phyloP scores from a whole-genome alignment of 306 rosid species.

The Senna siamea region DNA sequence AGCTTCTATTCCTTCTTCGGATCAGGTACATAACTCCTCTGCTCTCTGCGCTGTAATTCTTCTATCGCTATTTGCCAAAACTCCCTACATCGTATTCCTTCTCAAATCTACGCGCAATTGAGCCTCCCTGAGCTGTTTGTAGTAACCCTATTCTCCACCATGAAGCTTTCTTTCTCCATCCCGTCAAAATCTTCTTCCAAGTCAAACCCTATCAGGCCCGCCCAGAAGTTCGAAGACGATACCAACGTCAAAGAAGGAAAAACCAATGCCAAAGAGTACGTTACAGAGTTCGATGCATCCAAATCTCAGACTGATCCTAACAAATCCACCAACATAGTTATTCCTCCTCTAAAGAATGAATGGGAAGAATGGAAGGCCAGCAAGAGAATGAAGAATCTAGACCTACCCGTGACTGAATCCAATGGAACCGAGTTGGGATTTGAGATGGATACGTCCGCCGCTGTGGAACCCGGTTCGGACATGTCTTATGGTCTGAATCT shows the following conservation, averaged over 20 bases:
- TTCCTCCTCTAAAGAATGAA: slow-evolving; percentile 43
- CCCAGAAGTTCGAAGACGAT: slow-evolving; percentile 20
- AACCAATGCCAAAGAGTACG: slow-evolving; percentile 13
- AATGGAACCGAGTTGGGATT: slow-evolving; percentile 42
- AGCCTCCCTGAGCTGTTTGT: not conserved
- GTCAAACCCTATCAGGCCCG: slow-evolving; percentile 39
- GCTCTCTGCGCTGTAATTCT: not conserved
- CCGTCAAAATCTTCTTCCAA: slow-evolving; percentile 47
- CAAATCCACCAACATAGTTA: slow-evolving; percentile 25
- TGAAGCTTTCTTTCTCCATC: slow-evolving; percentile 54
- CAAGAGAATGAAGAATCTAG: slow-evolving; percentile 42
- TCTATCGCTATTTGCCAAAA: not conserved
- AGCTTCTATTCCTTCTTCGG: not conserved
- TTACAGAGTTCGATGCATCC: slow-evolving; percentile 46
- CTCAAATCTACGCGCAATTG: not conserved
- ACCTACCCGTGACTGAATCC: slow-evolving; percentile 20
- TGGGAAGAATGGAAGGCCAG: slow-evolving; percentile 47
- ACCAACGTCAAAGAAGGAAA: not conserved
- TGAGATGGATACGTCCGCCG: slow-evolving; percentile 42
- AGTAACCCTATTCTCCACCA: not conserved
- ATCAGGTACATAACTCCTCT: not conserved
- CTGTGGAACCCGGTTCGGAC: slow-evolving; percentile 39
- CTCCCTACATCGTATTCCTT: not conserved
- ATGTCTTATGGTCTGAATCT: slow-evolving; percentile 67
- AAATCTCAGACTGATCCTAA: slow-evolving; percentile 33